Evolutionary conservation across 2,329 filamentous ascomycete genomes (phyloP), one percentile per base, ranked within the genome.

Genomic region (Penicillium corylophilum): DNA sequence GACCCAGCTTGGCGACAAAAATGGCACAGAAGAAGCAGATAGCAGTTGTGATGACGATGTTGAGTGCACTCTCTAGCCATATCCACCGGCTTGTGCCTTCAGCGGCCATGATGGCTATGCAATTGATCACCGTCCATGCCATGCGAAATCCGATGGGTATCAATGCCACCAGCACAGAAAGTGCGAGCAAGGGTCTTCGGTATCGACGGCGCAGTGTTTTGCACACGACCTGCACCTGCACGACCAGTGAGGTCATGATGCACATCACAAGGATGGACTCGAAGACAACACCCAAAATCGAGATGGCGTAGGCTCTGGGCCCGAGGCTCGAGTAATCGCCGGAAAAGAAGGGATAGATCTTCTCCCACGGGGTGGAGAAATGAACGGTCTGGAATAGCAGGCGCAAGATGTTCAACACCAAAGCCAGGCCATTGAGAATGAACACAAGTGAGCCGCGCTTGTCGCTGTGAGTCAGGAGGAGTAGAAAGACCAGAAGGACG

Each of bases 401-500:
- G 12, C 88, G 85, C 41, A 84, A 68, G 44, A 81, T 73, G 70
- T 87, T 85, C 64, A 85, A 65, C 44, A 81, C 45, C 18, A 95
- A 78, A 13, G 82, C 81, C 22, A 78, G 53, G 18, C 81, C 59
- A 65, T 92, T 90, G 62, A 91, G 75, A 56, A 85, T 64, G 67
- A 88, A 88, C 18, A 89, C 79, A 0, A 77, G 65, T 1, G 86
- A 85, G 46, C 74, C 74, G 53, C 88, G 81, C 67, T 89, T 90
- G 58, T 82, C 76, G 0, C 76, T 68, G 18, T 82, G 82, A 0
- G 88, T 91, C 68, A 92, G 79, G 51, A 86, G 72, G 10, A 90
- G 72, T 2, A 92, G 74, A 26, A 88, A 77, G 39, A 87, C 60
- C 16, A 92, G 74, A 63, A 90, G 81, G 54, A 87, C 72, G 51